phyloP scores from a whole-genome alignment of 495 filamentous ascomycete genomes.

The Pyrenopolyporus hunteri region DNA sequence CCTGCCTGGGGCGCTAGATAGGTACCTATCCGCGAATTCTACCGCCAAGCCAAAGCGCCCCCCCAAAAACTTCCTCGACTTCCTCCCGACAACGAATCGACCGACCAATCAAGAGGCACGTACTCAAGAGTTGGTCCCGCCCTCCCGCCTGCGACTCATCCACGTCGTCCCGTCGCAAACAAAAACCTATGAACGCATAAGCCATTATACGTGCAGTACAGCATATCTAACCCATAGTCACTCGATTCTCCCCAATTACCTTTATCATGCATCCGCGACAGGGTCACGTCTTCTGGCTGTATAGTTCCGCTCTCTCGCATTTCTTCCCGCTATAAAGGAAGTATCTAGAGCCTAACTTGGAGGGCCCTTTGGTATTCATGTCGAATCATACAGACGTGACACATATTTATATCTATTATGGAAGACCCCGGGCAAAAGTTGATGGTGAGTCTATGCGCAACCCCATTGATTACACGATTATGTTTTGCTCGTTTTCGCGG shows the following conservation, averaged over 20 bases:
- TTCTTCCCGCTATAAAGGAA: constrained; percentile 11
- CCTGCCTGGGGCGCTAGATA: no score
- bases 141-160: background rate
- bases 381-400: background rate
- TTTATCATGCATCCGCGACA: constrained; percentile 26
- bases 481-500: no score
- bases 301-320: constrained; percentile 22
- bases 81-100: constrained; percentile 1
- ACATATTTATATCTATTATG: constrained; percentile 16
- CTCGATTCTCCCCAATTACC: no score
- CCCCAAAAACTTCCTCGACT: no score
- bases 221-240: no score
- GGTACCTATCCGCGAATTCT: no score
- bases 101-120: constrained; percentile 2
- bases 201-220: no score
- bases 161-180: constrained; percentile 1
- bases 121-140: background rate
- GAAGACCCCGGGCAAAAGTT: constrained; percentile 21
- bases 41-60: no score
- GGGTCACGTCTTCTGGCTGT: constrained; percentile 7
- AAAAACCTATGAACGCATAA: background rate
- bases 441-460: constrained; percentile 30
- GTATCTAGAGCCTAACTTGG: background rate
- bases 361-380: background rate
- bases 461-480: no score